Percentiles rank a stretch among this genome's conserved stretches.
Conservation (phyloP, 768 basidiomycete species). For the Auricularia sp. region DNA sequence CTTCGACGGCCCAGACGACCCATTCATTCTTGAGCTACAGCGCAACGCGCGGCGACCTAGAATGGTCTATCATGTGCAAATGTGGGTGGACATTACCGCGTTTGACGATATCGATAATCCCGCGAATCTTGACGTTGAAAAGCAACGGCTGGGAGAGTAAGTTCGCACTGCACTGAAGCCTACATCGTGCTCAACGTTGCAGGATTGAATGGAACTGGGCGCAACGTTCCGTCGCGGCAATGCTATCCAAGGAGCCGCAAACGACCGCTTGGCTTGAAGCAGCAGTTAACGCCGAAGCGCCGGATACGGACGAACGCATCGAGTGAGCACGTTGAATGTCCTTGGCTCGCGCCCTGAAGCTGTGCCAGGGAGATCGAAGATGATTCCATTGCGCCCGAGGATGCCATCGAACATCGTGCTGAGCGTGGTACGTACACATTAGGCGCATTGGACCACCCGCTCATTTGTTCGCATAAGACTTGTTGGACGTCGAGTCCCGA, state of each 20-base stretch:
- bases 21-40: neutral
- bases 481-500: too few species aligned
- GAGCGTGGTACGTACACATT: neutral
- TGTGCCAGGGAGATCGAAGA: neutral
- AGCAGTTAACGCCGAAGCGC: neutral
- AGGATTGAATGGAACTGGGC: neutral
- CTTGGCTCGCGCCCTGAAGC: neutral
- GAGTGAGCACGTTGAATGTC: neutral
- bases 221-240: neutral
- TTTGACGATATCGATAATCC: neutral
- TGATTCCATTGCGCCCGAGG: neutral
- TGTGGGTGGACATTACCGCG: neutral
- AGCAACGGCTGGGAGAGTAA: neutral
- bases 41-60: neutral
- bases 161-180: neutral
- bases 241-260: neutral
- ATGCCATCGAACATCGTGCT: neutral
- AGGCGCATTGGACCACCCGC: too few species aligned
- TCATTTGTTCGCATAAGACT: too few species aligned
- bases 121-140: neutral
- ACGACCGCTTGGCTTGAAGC: neutral
- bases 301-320: neutral
- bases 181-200: neutral
- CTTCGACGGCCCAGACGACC: neutral
- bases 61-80: neutral